Evolutionary conservation across 495 filamentous ascomycete genomes (phyloP).

Genomic region (Monascus purpureus): DNA sequence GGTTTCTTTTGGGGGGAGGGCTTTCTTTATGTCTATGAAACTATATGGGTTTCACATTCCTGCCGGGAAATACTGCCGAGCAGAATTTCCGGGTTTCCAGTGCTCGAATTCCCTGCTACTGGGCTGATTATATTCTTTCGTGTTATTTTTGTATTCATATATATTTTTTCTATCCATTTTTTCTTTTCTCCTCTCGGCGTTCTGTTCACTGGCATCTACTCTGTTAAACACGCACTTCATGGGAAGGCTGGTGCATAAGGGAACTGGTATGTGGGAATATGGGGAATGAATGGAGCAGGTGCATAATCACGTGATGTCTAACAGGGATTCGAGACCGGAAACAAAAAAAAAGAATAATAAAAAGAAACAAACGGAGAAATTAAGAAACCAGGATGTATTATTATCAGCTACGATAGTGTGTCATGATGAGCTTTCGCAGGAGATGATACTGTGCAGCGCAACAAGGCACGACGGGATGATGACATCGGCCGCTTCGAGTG

Average conservation of each 20-base stretch:
- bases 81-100: slow-evolving; percentile 6
- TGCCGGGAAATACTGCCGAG: slow-evolving; percentile 5
- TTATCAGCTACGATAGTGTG: no score
- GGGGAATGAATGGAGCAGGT: neutral
- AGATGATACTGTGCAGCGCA: neutral
- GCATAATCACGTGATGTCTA: neutral
- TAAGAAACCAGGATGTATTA: no score
- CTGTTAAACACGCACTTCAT: neutral
- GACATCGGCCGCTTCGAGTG: slow-evolving; percentile 8
- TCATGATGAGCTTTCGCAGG: no score
- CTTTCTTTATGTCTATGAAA: slow-evolving; percentile 1
- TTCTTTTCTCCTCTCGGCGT: slow-evolving; percentile 1
- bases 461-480: slow-evolving; percentile 4
- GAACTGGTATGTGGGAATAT: neutral
- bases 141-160: neutral
- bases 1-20: slow-evolving; percentile 1
- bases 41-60: neutral
- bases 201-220: neutral
- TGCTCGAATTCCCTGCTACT: slow-evolving; percentile 2
- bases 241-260: neutral
- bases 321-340: slow-evolving; percentile 1
- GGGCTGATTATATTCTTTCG: neutral
- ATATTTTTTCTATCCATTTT: slow-evolving; percentile 3
- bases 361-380: no score
- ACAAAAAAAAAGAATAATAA: slow-evolving; percentile 3